Base-by-base conservation (phyloP, 2,329 filamentous ascomycete genomes). In the Claviceps purpurea region DNA sequence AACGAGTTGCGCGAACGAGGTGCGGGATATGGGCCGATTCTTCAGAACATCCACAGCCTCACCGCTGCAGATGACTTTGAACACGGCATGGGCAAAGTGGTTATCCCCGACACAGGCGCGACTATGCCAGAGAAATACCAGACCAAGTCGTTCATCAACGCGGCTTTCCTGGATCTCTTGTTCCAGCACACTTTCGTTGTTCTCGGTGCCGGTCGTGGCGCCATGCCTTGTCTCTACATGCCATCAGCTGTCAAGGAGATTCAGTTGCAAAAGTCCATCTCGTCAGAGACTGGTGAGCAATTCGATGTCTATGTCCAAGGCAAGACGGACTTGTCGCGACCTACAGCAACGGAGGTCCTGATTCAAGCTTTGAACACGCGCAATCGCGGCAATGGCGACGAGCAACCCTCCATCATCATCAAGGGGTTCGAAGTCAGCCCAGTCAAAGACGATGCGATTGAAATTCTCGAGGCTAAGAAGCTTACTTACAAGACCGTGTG, bases 101-200 rank as follows among this genome's bases (percentile, higher is more conserved):
- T 50, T 41, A 18, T 75, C 3, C 68, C 68, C 2, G 68, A 77
- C 47, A 77, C 74, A 0, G 61, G 62, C 1, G 56, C 62, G 1
- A 56, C 62, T 1, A 77, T 78, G 75, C 74, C 73, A 0, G 64
- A 68, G 54, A 57, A 61, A 1, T 65, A 69, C 47, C 72, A 79
- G 56, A 65, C 69, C 2, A 55, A 65, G 0, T 68, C 71, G 20
- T 65, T 72, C 49, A 59, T 76, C 6, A 73, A 75, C 37, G 70
- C 76, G 0, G 64, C 70, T 1, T 67, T 74, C 48, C 58, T 77
- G 3, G 75, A 79, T 54, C 59, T 68, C 7, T 61, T 73, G 50
- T 62, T 73, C 16, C 72, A 74, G 53, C 60, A 69, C 6, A 60
- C 63, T 0, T 68, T 71, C 24, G 59, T 68, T 1, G 67, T 69